Evolutionary conservation across 2,329 filamentous ascomycete species (phyloP), one percentile per base, ranked within the genome.

Genomic region (Apiospora pterosperma): DNA sequence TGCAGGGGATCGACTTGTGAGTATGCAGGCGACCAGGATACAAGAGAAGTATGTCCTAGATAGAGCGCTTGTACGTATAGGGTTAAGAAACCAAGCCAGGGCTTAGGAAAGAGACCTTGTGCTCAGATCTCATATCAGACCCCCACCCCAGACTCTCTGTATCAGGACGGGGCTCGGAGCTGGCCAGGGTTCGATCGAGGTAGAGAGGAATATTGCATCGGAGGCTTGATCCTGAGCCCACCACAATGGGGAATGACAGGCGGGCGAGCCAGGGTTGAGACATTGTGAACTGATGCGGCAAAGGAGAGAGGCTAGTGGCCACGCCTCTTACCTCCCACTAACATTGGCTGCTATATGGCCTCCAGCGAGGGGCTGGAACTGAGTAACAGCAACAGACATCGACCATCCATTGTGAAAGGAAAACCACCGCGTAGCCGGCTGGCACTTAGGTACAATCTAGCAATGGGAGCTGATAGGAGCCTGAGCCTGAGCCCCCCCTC

Each of bases 121-220:
- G 58, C 36, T 60, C 58, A 60, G 34, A 60, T 60, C 48, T 55
- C 58, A 39, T 60, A 60, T 60, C 34, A 60, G 58, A 60, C 58
- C 58, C 58, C 58, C 58, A 60, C 58, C 58, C 58, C 11, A 28
- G 58, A 36, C 58, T 38, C 48, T 55, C 25, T 55, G 48, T 55
- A 55, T 55, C 48, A 55, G 48, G 4, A 55, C 28, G 48, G 48
- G 48, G 48, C 48, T 55, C 48, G 16, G 31, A 55, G 28, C 16
- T 28, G 34, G 48, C 48, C 48, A 55, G 48, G 44, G 48, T 55
- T n/a, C 48, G 48, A 55, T 55, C 48, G 48, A 55, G 28, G 28
- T 34, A 28, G 48, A 28, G 48, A 55, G 48, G 48, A 55, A 11
- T 34, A 55, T 55, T 55, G 48, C 16, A 60, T 60, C 36, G 28